Conservation (phyloP, 805 yeast species). For the Kodamaea fukazawae region DNA sequence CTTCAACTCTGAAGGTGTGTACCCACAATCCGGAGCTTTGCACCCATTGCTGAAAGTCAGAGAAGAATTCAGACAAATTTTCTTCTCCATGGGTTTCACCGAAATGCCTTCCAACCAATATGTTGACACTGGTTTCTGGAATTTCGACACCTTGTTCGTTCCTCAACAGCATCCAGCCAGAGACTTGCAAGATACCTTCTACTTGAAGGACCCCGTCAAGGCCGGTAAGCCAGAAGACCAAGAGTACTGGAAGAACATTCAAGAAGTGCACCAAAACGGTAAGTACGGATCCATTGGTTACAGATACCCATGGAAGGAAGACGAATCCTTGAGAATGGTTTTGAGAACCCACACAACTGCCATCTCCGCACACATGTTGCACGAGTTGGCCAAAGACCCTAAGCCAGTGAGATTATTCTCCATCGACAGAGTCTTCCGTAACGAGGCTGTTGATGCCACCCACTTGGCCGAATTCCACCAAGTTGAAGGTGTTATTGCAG, state of each 20-base stretch:
- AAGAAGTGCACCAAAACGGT: constrained; percentile 84
- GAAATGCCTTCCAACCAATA: constrained; percentile 99
- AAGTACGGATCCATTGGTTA: constrained; percentile 95
- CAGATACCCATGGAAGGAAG: constrained; percentile 95
- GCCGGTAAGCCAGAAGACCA: constrained; percentile 84
- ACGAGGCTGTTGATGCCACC: constrained; percentile 99
- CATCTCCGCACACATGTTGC: constrained; percentile 82
- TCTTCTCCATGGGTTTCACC: constrained; percentile 96
- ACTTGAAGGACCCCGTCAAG: constrained; percentile 84
- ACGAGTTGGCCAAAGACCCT: constrained; percentile 82
- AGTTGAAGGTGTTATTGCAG: constrained; percentile 98
- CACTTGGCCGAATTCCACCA: constrained; percentile 99
- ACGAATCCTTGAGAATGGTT: constrained; percentile 87
- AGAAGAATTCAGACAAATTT: constrained; percentile 96
- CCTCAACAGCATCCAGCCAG: constrained; percentile 99
- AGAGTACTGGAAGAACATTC: constrained; percentile 72
- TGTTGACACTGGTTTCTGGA: constrained; percentile 99
- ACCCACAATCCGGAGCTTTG: constrained; percentile 85
- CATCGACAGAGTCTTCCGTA: constrained; percentile 97
- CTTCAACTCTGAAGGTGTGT: constrained; percentile 91
- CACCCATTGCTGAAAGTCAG: constrained; percentile 96
- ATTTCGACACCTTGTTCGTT: constrained; percentile 91
- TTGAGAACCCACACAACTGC: constrained; percentile 98
- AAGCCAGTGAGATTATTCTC: constrained; percentile 89
- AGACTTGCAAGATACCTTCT: constrained; percentile 97